These are phyloP conservation scores for Dactylellina cionopaga DNA, from an alignment of 2,329 filamentous ascomycete species.

Conservation along the genomic window DNA sequence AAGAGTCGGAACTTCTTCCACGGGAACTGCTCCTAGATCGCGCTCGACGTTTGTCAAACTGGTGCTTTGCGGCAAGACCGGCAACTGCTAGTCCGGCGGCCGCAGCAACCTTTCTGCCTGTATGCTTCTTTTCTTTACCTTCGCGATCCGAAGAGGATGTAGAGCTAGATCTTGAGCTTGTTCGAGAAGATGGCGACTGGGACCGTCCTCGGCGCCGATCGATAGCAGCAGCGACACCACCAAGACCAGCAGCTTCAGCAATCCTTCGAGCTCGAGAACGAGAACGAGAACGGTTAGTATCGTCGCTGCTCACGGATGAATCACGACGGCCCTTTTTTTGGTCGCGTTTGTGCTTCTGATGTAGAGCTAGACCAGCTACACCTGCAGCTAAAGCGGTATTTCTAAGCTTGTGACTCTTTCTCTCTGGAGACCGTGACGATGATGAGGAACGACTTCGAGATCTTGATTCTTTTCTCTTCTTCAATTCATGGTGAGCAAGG, in stretches of 20 bases:
- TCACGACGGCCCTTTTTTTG: slow-evolving; percentile 32
- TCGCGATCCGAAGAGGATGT: slow-evolving; percentile 46
- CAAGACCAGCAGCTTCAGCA: slow-evolving; percentile 47
- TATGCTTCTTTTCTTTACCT: slow-evolving; percentile 39
- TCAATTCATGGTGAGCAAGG: slow-evolving; percentile 37
- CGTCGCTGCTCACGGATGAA: slow-evolving; percentile 17
- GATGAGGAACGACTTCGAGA: slow-evolving; percentile 37
- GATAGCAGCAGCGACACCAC: slow-evolving; percentile 40
- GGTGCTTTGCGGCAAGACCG: slow-evolving; percentile 47
- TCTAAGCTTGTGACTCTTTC: slow-evolving; percentile 48
- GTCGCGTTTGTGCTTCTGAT: slow-evolving; percentile 47
- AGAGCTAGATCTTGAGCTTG: slow-evolving; percentile 44
- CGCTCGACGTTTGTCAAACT: slow-evolving; percentile 34
- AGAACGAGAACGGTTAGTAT: slow-evolving; percentile 21
- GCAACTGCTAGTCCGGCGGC: slow-evolving; percentile 38
- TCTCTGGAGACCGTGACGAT: slow-evolving; percentile 25
- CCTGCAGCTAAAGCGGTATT: slow-evolving; percentile 48
- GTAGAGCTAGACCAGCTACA: slow-evolving; percentile 37
- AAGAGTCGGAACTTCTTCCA: slow-evolving; percentile 20
- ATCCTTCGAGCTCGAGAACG: slow-evolving; percentile 42
- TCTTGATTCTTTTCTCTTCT: slow-evolving; percentile 44
- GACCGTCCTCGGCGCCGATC: slow-evolving; percentile 22
- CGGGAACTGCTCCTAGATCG: slow-evolving; percentile 35
- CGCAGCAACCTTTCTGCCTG: slow-evolving; percentile 36
- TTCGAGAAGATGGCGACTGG: slow-evolving; percentile 29